These are phyloP conservation scores for Suaeda aralocaspica DNA, from an alignment of 148 eudicot species.

Conservation along the genomic window DNA sequence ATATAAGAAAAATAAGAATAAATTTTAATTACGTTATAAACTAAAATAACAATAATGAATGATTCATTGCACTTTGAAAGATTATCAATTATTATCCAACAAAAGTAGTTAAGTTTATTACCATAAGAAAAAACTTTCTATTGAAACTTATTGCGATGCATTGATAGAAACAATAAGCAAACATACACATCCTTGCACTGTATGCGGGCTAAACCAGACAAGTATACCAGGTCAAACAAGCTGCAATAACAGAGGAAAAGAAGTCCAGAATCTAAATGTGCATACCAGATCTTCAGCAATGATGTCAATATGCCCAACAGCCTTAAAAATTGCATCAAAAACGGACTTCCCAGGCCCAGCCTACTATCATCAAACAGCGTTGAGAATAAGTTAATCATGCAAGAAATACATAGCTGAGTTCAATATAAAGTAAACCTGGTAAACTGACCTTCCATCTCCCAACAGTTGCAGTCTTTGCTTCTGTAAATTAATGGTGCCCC, in stretches of 20 bases:
- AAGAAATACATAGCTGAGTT: not conserved
- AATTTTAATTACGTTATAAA: too few relatives aligned
- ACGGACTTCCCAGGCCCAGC: conserved; percentile 90
- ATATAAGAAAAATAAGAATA: too few relatives aligned
- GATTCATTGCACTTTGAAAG: too few relatives aligned
- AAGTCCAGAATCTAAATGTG: not conserved
- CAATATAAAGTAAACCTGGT: not conserved
- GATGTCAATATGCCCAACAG: conserved; percentile 74
- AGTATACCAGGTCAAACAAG: not conserved
- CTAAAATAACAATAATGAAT: too few relatives aligned
- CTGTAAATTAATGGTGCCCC: conserved; percentile 36
- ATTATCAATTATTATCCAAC: too few relatives aligned
- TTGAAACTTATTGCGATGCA: too few relatives aligned
- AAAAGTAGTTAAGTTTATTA: too few relatives aligned
- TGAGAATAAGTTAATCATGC: conserved; percentile 10
- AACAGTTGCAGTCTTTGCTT: conserved; percentile 66
- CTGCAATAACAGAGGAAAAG: too few relatives aligned
- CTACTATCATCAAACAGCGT: conserved; percentile 51
- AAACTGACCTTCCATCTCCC: conserved; percentile 92
- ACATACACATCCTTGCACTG: too few relatives aligned
- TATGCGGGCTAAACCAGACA: not conserved
- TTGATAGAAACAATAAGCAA: too few relatives aligned
- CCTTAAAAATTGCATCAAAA: conserved; percentile 70
- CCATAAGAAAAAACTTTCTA: too few relatives aligned
- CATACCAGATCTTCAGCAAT: conserved; percentile 98